phyloP scores from a whole-genome alignment of 1,284 basidiomycete genomes.

The Cerioporus squamosus region DNA sequence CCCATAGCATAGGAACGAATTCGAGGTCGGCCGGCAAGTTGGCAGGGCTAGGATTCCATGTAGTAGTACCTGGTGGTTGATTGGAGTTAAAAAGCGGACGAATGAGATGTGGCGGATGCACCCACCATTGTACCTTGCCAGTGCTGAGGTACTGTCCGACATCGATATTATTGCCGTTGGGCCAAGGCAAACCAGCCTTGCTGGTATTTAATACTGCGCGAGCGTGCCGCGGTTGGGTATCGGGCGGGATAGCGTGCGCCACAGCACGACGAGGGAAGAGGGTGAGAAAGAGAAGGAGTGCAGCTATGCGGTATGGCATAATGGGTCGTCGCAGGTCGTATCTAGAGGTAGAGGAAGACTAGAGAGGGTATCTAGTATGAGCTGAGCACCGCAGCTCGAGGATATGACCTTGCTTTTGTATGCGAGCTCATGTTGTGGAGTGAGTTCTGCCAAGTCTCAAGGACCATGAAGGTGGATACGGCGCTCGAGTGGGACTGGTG shows the following conservation, averaged over 20 bases:
- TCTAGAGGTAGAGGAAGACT: background rate
- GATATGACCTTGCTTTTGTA: background rate
- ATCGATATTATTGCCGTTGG: conserved; percentile 32
- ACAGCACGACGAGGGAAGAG: conserved; percentile 10
- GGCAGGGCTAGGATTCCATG: conserved; percentile 33
- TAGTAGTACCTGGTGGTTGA: conserved; percentile 37
- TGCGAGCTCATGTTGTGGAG: background rate
- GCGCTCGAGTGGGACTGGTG: background rate
- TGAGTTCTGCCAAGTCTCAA: background rate
- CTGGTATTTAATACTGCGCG: conserved; percentile 1
- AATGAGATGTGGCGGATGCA: background rate
- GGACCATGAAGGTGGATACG: background rate
- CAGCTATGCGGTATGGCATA: conserved; percentile 13
- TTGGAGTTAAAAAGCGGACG: background rate
- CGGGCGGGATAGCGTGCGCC: background rate
- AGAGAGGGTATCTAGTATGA: background rate
- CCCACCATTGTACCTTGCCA: conserved; percentile 38
- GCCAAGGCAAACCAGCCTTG: conserved; percentile 41
- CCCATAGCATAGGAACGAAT: conserved; percentile 46
- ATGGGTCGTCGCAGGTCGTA: background rate
- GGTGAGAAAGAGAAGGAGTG: conserved; percentile 12
- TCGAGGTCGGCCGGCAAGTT: conserved; percentile 31
- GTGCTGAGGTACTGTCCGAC: conserved; percentile 35
- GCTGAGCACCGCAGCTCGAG: too few species aligned
- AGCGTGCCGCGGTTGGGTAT: background rate